phyloP scores from a whole-genome alignment of 1,284 basidiomycete genomes.

The Sanghuangporus baumii region DNA sequence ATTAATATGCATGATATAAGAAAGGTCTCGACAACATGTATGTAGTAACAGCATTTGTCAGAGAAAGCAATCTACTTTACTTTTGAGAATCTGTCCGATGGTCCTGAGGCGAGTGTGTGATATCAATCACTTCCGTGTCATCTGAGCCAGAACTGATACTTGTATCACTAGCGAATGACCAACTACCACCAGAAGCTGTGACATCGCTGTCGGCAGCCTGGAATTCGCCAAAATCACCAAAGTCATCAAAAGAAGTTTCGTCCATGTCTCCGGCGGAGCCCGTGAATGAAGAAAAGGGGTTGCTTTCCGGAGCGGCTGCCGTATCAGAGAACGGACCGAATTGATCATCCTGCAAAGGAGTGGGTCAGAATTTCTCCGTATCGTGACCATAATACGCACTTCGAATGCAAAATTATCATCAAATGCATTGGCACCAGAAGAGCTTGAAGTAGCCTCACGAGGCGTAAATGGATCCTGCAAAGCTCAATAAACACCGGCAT shows the following conservation, averaged over 20 bases:
- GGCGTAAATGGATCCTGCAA: conserved; percentile 54
- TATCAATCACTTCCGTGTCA: conserved; percentile 15
- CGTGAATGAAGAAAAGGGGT: conserved; percentile 39
- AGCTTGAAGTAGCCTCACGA: conserved; percentile 21
- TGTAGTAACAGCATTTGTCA: background rate
- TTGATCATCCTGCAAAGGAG: conserved; percentile 39
- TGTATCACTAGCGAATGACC: conserved; percentile 52
- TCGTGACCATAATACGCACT: conserved; percentile 32
- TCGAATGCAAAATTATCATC: conserved; percentile 50
- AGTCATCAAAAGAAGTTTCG: conserved; percentile 58
- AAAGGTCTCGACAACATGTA: background rate
- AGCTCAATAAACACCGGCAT: background rate
- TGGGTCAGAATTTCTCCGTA: conserved; percentile 22
- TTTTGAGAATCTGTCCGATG: conserved; percentile 15
- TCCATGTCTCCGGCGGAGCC: conserved; percentile 46
- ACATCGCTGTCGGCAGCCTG: conserved; percentile 55
- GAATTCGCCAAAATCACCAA: conserved; percentile 78
- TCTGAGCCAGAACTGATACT: conserved; percentile 27
- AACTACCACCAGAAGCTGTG: conserved; percentile 62
- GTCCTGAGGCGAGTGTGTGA: conserved; percentile 9
- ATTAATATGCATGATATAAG: conserved; percentile 5
- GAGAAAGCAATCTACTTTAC: conserved; percentile 1
- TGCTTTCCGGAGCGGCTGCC: conserved; percentile 37
- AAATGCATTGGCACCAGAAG: conserved; percentile 27
- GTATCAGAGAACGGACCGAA: conserved; percentile 76